phyloP scores from a whole-genome alignment of 371 early-diverging fungal species.

The Haplosporangium sp. region DNA sequence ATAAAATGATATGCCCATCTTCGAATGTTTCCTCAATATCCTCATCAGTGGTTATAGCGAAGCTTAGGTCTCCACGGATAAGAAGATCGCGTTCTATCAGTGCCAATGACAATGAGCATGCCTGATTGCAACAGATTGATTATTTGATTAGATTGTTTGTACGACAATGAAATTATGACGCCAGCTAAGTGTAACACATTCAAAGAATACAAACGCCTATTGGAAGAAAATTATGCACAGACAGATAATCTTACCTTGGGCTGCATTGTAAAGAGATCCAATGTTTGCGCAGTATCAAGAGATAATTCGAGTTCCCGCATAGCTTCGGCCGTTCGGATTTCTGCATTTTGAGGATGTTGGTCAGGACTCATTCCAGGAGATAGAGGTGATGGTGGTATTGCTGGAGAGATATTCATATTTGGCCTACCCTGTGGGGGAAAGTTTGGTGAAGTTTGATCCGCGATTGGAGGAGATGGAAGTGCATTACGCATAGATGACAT shows the following conservation, averaged over 20 bases:
- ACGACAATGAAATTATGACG: slow-evolving; percentile 6
- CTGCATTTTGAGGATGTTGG: slow-evolving; percentile 32
- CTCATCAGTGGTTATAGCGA: slow-evolving; percentile 37
- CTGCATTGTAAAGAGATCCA: slow-evolving; percentile 55
- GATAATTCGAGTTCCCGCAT: slow-evolving; percentile 42
- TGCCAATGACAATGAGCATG: slow-evolving; percentile 43
- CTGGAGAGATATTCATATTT: slow-evolving; percentile 33
- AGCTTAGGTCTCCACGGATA: slow-evolving; percentile 30
- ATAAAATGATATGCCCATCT: slow-evolving; percentile 51
- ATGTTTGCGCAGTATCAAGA: slow-evolving; percentile 39
- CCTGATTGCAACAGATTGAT: slow-evolving; percentile 3
- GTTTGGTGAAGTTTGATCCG: slow-evolving; percentile 46
- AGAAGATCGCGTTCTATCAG: slow-evolving; percentile 41
- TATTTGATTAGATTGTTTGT: slow-evolving; percentile 15
- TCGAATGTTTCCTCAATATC: slow-evolving; percentile 35
- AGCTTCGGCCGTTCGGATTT: slow-evolving; percentile 17
- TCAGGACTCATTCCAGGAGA: slow-evolving; percentile 41
- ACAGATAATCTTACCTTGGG: slow-evolving; percentile 37
- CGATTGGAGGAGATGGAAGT: slow-evolving; percentile 50
- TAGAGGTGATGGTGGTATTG: slow-evolving; percentile 47
- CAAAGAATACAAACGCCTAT: background rate
- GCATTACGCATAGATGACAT: slow-evolving; percentile 44
- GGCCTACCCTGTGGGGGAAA: slow-evolving; percentile 36
- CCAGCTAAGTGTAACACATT: background rate
- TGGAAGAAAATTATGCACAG: background rate